These are phyloP conservation scores for Hyparrhenia diplandra DNA, from an alignment of 176 grass and related monocot genomes.

Conservation along the genomic window DNA sequence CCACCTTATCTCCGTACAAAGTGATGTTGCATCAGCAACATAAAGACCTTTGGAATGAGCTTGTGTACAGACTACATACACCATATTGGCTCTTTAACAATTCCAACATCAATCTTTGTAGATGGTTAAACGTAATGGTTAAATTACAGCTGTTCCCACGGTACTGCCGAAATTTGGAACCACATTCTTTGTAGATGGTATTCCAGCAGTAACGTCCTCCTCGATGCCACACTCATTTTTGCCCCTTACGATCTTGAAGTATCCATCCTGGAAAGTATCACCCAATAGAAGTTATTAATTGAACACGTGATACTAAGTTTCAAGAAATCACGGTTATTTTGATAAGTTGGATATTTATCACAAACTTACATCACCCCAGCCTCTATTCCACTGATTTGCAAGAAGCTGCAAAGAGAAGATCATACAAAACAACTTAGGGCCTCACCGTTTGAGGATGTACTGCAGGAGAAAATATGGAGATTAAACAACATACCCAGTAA, in stretches of 20 bases:
- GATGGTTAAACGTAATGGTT: not conserved
- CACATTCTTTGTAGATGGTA: slow-evolving; percentile 71
- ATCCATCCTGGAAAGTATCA: slow-evolving; percentile 59
- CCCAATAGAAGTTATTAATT: not conserved
- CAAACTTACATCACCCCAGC: slow-evolving; percentile 92
- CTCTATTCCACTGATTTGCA: slow-evolving; percentile 93
- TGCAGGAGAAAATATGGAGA: not conserved
- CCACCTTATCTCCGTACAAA: not conserved
- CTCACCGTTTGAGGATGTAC: not conserved
- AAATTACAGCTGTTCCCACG: slow-evolving; percentile 25
- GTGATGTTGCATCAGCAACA: not conserved
- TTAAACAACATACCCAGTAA: slow-evolving; percentile 75
- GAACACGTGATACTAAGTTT: not conserved
- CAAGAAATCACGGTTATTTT: not conserved
- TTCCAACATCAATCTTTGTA: not conserved
- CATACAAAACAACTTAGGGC: not conserved
- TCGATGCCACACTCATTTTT: slow-evolving; percentile 86
- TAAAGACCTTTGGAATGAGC: not conserved
- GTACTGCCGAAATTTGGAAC: slow-evolving; percentile 14
- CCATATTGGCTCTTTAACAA: not conserved
- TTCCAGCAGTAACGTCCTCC: slow-evolving; percentile 65
- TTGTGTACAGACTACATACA: not conserved
- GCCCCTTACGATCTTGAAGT: slow-evolving; percentile 87
- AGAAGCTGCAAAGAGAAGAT: slow-evolving; percentile 65
- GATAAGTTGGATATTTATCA: not conserved